Evolutionary conservation across 495 filamentous ascomycete genomes (phyloP), one percentile per base, ranked within the genome.

Genomic region (Delitschia confertaspora): DNA sequence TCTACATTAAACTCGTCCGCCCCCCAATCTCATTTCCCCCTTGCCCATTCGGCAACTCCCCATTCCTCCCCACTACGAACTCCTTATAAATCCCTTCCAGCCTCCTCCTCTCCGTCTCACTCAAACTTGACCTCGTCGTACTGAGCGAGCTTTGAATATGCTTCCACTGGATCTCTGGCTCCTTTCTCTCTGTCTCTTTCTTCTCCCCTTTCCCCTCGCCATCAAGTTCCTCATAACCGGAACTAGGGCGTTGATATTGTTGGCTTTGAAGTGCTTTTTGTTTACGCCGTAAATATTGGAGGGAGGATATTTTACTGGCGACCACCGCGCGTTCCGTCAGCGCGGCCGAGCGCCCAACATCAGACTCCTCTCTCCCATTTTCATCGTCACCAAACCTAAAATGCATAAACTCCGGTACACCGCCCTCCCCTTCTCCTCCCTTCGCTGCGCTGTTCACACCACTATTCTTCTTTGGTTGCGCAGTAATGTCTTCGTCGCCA

Each of bases 21-120:
- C 91, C 93, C 3, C 91, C 91, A 59, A 98, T 75, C 64, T 98
- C 91, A 61, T 75, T 91, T 19, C 76, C 77, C 1, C 82, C 87
- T 62, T 98, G 82, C 7, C 91, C 91, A 62, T 78, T 88, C 29
- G 75, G 83, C 86, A 98, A 86, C 61, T 95, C 91, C 19, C 91
- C 91, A 60, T 86, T 93, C 46, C 91, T 72, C 6, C 85, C 87
- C 5, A 80, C 80, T 3, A 95, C 75, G 68, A 98, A 98, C 69
- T 96, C 93, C 4, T 72, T 69, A 59, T 98, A 98, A 45, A 98
- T 94, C 4, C 69, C 71, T 56, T 73, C 71, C 49, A 98, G 57
- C 48, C 89, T 71, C 53, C 63, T 69, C 53, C 79, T 71, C 66
- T 98, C 91, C 20, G 82, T 68, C 2, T 65, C 60, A 47, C 80